Percentiles rank a stretch among this genome's conserved stretches.
These are phyloP conservation scores for Fusarium vanettenii DNA, from an alignment of 2,329 filamentous ascomycete genomes.

Conservation along the genomic window DNA sequence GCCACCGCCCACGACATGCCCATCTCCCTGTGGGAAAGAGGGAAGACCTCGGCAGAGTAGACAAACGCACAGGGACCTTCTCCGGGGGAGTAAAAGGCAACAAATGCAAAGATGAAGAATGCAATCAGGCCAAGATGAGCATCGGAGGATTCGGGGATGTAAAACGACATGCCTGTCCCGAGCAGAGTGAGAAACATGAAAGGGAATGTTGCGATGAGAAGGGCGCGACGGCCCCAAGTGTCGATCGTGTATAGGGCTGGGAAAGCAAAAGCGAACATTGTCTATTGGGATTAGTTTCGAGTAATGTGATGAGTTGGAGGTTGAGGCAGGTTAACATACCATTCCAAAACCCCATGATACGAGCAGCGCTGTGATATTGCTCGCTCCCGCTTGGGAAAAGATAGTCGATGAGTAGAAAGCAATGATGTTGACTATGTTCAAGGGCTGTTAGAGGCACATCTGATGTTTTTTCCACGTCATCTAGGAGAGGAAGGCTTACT, in stretches of 20 bases:
- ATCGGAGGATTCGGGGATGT: not conserved
- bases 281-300: constrained; percentile 8
- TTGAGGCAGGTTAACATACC: not conserved
- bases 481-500: constrained; percentile 4
- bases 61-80: constrained; percentile 74
- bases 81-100: constrained; percentile 42
- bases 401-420: constrained; percentile 76
- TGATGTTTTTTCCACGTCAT: not conserved
- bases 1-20: constrained; percentile 74
- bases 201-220: not conserved
- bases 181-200: not conserved
- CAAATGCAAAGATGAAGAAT: not conserved
- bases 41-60: constrained; percentile 75
- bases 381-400: constrained; percentile 65
- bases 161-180: not conserved
- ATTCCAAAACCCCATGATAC: constrained; percentile 58
- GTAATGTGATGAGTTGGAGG: not conserved
- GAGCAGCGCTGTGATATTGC: constrained; percentile 59
- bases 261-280: constrained; percentile 56
- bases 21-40: constrained; percentile 73
- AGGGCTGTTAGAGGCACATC: not conserved
- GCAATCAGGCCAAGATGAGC: not conserved
- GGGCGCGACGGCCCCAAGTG: constrained; percentile 42
- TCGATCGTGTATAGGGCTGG: constrained; percentile 47
- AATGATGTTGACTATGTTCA: constrained; percentile 56